Percentiles rank a stretch among this genome's conserved stretches.
These are phyloP conservation scores for Arachis stenosperma DNA, from an alignment of 306 rosid genomes.

Conservation along the genomic window DNA sequence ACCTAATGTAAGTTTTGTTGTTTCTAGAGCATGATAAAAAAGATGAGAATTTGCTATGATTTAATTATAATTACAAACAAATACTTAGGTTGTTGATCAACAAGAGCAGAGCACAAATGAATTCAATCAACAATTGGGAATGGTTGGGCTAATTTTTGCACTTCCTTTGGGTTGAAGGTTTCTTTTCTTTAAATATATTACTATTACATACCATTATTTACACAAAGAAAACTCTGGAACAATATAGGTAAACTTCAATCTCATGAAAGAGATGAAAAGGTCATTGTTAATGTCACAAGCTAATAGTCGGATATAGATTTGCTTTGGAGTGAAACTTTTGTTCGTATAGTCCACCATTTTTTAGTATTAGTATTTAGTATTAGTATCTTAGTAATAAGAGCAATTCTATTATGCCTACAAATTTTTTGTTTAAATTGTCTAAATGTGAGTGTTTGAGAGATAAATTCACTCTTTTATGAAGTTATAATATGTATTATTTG, in stretches of 20 bases:
- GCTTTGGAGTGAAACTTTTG: too few species aligned
- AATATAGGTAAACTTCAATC: slow-evolving; percentile 28
- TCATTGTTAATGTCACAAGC: neutral
- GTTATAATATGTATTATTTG: too few species aligned
- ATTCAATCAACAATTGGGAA: slow-evolving; percentile 31
- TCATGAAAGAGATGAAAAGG: neutral
- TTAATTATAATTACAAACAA: too few species aligned
- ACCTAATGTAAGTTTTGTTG: too few species aligned
- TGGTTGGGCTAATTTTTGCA: slow-evolving; percentile 30
- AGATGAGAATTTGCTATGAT: too few species aligned
- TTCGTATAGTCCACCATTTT: neutral
- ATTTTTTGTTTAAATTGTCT: too few species aligned
- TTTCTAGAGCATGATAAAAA: too few species aligned
- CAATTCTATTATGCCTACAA: too few species aligned
- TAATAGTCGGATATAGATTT: neutral
- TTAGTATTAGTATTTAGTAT: too few species aligned
- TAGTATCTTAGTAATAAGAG: too few species aligned
- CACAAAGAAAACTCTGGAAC: neutral
- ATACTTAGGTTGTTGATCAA: slow-evolving; percentile 10
- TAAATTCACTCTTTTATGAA: too few species aligned
- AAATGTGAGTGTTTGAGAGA: too few species aligned
- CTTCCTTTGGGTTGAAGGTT: slow-evolving; percentile 38
- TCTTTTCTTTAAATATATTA: neutral
- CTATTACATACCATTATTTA: neutral
- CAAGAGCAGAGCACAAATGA: slow-evolving; percentile 27